Base-by-base conservation (phyloP, 2,329 filamentous ascomycete species). In the Ceratocystiopsis minuta region DNA sequence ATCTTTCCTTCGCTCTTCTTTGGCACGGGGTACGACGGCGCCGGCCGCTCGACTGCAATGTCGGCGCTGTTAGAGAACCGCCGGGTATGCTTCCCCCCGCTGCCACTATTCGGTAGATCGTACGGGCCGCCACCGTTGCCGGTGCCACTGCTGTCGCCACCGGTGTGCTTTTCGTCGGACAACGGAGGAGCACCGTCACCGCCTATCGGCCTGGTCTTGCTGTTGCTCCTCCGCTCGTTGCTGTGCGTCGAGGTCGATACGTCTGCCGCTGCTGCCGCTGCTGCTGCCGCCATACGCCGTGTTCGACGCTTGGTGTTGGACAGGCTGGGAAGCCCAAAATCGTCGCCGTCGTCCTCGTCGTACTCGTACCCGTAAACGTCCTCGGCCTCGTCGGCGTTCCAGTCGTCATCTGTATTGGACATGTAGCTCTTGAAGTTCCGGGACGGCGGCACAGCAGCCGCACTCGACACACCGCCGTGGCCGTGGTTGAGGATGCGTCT, bases 1-100 rank as follows among this genome's bases (percentile, higher is more conserved):
- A 96, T 96, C 66, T 98, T 98, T 24, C 85, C 88, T 56, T 95
- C 87, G 47, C 72, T 78, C 60, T 87, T 92, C 60, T 87, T 88
- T 3, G 87, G 76, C 52, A 83, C 79, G 24, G 88, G 88, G 54
- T 96, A 96, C 47, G 75, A 77, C 14, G 84, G 75, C 34, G 80
- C 67, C 18, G 83, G 84, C 47, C 88, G 73, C 60, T 95, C 87
- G 53, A 93, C 82, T 16, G 87, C 86, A 56, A 96, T 95, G 58
- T 96, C 88, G 48, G 83, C 83, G 60, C 87, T 95, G 60, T 93
- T 80, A 20, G 84, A 81, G 45, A 80, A 77, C 41, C 74, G 68
- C 49, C 79, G 65, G n/a, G 57, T 58, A 41, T 55, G 58, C 39
- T 59, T 53, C 34, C 62, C 61, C 36, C 60, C 50, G 32, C 53